These are phyloP conservation scores for Penicillium sp. DNA, from an alignment of 2,329 filamentous ascomycete species.

Conservation along the genomic window DNA sequence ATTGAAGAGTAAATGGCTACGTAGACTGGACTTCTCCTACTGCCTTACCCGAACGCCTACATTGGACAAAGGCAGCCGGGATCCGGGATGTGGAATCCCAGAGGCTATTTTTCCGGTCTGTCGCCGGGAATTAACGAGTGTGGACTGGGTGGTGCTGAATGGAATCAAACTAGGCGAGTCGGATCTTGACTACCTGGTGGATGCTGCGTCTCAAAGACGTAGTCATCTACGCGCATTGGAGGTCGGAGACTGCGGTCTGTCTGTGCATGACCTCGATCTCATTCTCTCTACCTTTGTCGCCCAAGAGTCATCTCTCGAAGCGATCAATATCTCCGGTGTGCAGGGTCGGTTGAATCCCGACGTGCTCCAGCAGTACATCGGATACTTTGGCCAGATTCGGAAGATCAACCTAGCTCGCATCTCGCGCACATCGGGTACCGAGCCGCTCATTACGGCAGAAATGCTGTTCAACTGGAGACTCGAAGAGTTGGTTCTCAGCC, in stretches of 20 bases:
- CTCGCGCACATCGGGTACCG: constrained; percentile 57
- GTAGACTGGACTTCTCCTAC: constrained; percentile 62
- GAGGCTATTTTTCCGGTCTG: constrained; percentile 66
- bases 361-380: constrained; percentile 62
- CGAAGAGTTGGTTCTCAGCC: constrained; percentile 62
- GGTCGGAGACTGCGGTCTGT: constrained; percentile 57
- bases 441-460: constrained; percentile 62
- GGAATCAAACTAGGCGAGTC: constrained; percentile 66
- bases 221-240: constrained; percentile 65
- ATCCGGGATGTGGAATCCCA: constrained; percentile 64
- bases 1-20: constrained; percentile 59
- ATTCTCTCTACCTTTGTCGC: constrained; percentile 60
- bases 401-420: constrained; percentile 64
- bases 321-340: constrained; percentile 63
- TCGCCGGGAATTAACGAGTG: constrained; percentile 62
- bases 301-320: constrained; percentile 64
- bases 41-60: constrained; percentile 55
- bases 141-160: constrained; percentile 66
- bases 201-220: constrained; percentile 61
- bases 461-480: constrained; percentile 63
- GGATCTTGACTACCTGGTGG: constrained; percentile 62
- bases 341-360: constrained; percentile 60
- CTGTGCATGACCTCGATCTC: constrained; percentile 51
- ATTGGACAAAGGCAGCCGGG: constrained; percentile 47
- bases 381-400: constrained; percentile 61